phyloP scores from a whole-genome alignment of 257 asterid genomes.

The Capsicum rhomboideum region DNA sequence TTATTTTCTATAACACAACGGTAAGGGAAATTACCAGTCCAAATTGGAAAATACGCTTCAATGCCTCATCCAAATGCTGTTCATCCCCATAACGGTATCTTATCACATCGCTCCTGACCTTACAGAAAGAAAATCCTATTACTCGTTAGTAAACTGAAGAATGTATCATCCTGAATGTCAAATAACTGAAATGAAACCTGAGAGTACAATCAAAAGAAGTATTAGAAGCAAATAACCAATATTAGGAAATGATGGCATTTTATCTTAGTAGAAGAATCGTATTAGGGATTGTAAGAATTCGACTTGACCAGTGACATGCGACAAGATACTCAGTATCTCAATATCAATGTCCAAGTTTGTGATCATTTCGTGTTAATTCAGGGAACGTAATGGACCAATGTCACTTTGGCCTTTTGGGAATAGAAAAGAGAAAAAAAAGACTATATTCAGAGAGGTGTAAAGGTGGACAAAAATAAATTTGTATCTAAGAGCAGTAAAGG shows the following conservation, averaged over 20 bases:
- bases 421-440: not conserved
- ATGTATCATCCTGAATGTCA: not conserved
- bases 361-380: not conserved
- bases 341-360: not conserved
- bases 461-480: not conserved
- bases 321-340: not conserved
- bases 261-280: not conserved
- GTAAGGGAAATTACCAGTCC: constrained; percentile 52
- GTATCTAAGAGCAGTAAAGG: not conserved
- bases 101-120: constrained; percentile 95
- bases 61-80: constrained; percentile 94
- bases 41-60: constrained; percentile 89
- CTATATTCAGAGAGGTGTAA: not conserved
- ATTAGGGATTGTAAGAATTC: not conserved
- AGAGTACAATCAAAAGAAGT: not conserved
- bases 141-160: not conserved
- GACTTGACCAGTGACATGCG: not conserved
- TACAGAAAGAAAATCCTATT: constrained; percentile 13
- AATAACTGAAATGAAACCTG: not conserved
- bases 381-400: no score
- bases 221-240: not conserved
- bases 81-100: constrained; percentile 97
- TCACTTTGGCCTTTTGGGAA: not conserved
- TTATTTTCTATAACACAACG: not conserved
- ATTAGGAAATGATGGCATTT: not conserved